phyloP scores from a whole-genome alignment of 345 rosid species.

The Lepidium didymum region DNA sequence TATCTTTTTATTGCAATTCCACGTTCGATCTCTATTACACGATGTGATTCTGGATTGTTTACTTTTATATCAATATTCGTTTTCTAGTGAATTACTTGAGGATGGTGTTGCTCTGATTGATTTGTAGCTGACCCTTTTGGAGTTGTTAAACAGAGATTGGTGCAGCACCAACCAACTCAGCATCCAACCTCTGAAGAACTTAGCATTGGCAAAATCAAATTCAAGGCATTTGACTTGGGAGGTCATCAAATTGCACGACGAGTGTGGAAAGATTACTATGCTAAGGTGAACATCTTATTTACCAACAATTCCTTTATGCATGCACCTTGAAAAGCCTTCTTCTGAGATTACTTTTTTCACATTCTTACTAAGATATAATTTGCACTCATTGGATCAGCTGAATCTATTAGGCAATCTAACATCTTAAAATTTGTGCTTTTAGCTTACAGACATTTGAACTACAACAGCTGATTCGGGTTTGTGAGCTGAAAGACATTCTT shows the following conservation, averaged over 20 bases:
- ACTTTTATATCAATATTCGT: not conserved
- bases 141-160: slow-evolving; percentile 54
- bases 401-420: not conserved
- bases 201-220: slow-evolving; percentile 83
- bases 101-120: not conserved
- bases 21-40: not conserved
- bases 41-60: not conserved
- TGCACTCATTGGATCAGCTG: not conserved
- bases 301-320: not conserved
- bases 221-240: slow-evolving; percentile 87
- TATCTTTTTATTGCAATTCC: not conserved
- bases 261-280: slow-evolving; percentile 92
- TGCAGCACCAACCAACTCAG: slow-evolving; percentile 89
- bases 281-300: slow-evolving; percentile 43
- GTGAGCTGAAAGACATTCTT: not conserved
- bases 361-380: not conserved
- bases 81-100: not conserved
- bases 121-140: not conserved
- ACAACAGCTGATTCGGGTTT: too few relatives aligned
- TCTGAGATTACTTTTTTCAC: not conserved
- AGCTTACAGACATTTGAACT: not conserved
- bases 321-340: not conserved
- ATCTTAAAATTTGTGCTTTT: not conserved
- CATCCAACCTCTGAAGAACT: slow-evolving; percentile 91
- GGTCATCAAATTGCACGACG: slow-evolving; percentile 93